Evolutionary conservation across 129 eudicot species (phyloP).

Genomic region (Helianthus tuberosus): DNA sequence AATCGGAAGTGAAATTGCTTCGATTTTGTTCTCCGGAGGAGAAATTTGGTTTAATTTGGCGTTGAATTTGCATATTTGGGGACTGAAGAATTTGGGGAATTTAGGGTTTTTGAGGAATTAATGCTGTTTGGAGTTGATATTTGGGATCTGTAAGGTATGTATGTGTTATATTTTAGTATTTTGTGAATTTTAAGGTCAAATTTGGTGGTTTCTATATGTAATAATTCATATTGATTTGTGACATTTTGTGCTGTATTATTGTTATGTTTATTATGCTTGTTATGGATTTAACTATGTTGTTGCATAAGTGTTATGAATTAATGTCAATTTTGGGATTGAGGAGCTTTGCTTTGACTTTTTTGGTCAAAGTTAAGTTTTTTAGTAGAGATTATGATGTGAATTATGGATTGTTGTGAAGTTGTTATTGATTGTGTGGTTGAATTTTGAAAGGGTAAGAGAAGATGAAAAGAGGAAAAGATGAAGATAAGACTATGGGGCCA

Average conservation of each 20-base stretch:
- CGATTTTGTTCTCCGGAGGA: slow-evolving; percentile 12
- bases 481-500: slow-evolving; percentile 83
- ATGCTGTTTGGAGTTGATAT: slow-evolving; percentile 25
- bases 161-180: not conserved
- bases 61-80: too few species aligned
- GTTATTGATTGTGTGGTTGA: slow-evolving; percentile 29
- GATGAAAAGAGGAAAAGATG: slow-evolving; percentile 94
- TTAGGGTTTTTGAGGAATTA: slow-evolving; percentile 19
- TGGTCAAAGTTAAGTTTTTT: slow-evolving; percentile 6
- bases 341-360: not conserved
- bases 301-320: not conserved
- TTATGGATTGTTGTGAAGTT: not conserved
- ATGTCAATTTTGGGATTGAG: slow-evolving; percentile 17
- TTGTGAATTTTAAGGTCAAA: not conserved
- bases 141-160: slow-evolving; percentile 33
- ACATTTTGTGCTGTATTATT: not conserved
- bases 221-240: too few species aligned
- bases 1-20: slow-evolving; percentile 20
- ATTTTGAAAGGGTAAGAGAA: slow-evolving; percentile 16
- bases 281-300: not conserved
- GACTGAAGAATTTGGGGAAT: too few species aligned
- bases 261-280: not conserved
- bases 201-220: not conserved
- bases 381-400: not conserved
- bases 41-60: not conserved